A percentile compares a stretch with the other conserved stretches of the same genome.
These are phyloP conservation scores for Pisolithus thermaeus DNA, from an alignment of 1,284 basidiomycete species.

Conservation along the genomic window DNA sequence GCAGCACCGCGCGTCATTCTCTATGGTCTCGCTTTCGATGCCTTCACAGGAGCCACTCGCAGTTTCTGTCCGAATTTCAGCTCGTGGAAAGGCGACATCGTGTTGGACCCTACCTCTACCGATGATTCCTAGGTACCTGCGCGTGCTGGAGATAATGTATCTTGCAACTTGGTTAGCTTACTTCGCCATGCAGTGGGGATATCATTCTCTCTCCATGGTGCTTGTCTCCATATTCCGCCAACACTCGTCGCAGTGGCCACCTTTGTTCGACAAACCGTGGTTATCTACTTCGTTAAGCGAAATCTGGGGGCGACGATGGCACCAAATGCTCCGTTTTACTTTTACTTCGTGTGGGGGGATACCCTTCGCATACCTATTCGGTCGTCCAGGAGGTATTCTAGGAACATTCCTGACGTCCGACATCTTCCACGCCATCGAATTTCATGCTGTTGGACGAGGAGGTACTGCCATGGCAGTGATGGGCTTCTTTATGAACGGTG, in stretches of 20 bases:
- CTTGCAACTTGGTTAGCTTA: constrained; percentile 40
- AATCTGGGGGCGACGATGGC: constrained; percentile 39
- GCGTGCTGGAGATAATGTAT: constrained; percentile 36
- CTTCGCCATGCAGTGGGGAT: constrained; percentile 34
- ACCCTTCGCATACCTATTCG: constrained; percentile 31
- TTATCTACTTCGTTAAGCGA: constrained; percentile 27
- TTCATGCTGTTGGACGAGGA: constrained; percentile 51
- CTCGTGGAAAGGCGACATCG: constrained; percentile 29
- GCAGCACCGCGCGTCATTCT: neutral
- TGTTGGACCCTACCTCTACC: constrained; percentile 43
- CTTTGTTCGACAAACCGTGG: constrained; percentile 32
- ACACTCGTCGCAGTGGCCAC: constrained; percentile 28
- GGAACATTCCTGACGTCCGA: constrained; percentile 51
- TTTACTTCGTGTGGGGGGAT: constrained; percentile 26
- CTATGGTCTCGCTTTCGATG: constrained; percentile 16
- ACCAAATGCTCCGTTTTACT: constrained; percentile 29
- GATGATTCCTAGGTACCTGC: constrained; percentile 34
- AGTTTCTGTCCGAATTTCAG: constrained; percentile 17
- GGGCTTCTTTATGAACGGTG: constrained; percentile 49
- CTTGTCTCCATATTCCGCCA: constrained; percentile 31
- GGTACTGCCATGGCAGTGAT: constrained; percentile 37
- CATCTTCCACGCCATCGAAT: constrained; percentile 44
- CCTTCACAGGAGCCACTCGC: constrained; percentile 10
- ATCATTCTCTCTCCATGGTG: constrained; percentile 36
- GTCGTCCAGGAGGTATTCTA: constrained; percentile 38